These are phyloP conservation scores for Magnaporthiopsis incrustans DNA, from an alignment of 2,329 filamentous ascomycete genomes.

Conservation along the genomic window DNA sequence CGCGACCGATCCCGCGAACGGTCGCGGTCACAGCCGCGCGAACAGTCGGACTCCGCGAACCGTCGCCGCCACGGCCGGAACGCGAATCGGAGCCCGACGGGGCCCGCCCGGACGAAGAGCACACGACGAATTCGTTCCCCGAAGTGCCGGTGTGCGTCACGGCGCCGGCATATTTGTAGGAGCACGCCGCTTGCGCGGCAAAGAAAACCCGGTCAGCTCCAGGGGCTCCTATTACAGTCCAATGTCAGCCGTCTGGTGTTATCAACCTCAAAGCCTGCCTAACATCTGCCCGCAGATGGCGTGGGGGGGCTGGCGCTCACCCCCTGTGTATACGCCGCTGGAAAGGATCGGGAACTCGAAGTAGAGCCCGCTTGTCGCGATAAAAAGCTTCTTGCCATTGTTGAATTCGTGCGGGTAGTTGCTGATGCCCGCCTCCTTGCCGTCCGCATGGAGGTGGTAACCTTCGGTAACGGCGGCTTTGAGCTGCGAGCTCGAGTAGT, in stretches of 20 bases:
- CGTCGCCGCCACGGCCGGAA: too few relatives aligned
- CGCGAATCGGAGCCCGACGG: too few relatives aligned
- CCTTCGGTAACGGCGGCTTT: constrained; percentile 13
- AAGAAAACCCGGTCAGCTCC: constrained; percentile 57
- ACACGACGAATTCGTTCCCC: constrained; percentile 56
- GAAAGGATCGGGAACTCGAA: constrained; percentile 30
- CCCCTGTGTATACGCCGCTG: constrained; percentile 27
- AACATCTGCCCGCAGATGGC: background rate
- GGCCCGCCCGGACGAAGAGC: constrained; percentile 18
- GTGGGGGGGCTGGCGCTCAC: background rate
- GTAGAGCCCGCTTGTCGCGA: constrained; percentile 12
- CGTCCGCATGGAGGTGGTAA: constrained; percentile 12
- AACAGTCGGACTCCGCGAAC: too few relatives aligned
- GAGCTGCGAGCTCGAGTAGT: constrained; percentile 12
- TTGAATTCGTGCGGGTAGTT: constrained; percentile 16
- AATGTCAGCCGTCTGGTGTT: background rate
- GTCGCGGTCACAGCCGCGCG: too few relatives aligned
- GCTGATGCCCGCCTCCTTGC: constrained; percentile 12
- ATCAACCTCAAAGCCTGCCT: too few relatives aligned
- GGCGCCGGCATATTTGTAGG: constrained; percentile 38
- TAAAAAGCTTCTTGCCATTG: constrained; percentile 14
- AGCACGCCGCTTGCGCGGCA: constrained; percentile 12
- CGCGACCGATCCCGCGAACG: too few relatives aligned
- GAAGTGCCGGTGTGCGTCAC: constrained; percentile 61
- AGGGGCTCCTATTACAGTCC: constrained; percentile 32